phyloP scores from a whole-genome alignment of 192 early-diverging fungal species.

The Backusella westeae region DNA sequence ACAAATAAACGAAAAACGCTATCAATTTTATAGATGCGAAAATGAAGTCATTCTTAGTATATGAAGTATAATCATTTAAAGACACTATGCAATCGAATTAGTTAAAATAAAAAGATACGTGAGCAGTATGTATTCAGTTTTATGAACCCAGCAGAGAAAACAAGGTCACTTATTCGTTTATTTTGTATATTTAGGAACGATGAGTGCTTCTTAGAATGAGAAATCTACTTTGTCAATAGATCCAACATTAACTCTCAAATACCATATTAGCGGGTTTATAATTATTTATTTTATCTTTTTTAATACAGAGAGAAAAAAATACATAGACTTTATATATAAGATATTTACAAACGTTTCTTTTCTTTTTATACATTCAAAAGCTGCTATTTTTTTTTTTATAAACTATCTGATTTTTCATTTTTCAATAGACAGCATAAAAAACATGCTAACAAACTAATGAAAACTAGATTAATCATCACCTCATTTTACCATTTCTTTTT shows the following conservation, averaged over 20 bases:
- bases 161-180: not conserved
- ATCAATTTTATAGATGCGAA: not conserved
- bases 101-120: not conserved
- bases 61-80: not conserved
- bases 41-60: not conserved
- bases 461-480: not conserved
- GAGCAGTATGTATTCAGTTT: not conserved
- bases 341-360: not conserved
- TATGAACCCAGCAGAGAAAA: not conserved
- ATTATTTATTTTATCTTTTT: not conserved
- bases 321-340: not conserved
- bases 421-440: constrained; percentile 17
- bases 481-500: not conserved
- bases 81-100: not conserved
- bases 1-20: not conserved
- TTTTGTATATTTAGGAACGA: not conserved
- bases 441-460: constrained; percentile 10
- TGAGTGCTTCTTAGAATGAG: not conserved
- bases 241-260: not conserved
- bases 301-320: not conserved
- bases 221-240: not conserved
- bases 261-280: not conserved
- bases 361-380: not conserved
- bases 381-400: not conserved
- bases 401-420: constrained; percentile 3